A percentile compares a stretch with the other conserved stretches of the same genome.
Evolutionary conservation across 2,329 filamentous ascomycete genomes (phyloP).

Genomic region (Gyromitra esculenta): DNA sequence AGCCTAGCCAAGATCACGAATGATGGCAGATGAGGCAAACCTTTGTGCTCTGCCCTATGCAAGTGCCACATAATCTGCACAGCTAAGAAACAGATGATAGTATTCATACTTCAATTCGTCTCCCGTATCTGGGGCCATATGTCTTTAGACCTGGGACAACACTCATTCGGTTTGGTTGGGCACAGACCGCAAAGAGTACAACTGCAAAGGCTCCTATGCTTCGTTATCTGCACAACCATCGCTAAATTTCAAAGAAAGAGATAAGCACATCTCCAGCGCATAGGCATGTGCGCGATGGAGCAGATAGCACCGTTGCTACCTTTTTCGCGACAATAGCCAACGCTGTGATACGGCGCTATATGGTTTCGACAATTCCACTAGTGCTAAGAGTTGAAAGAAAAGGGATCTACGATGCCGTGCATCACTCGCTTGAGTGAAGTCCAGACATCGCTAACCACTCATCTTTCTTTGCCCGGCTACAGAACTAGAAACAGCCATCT

Average conservation of each 20-base stretch:
- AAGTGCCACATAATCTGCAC: constrained; percentile 25
- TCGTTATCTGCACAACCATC: constrained; percentile 22
- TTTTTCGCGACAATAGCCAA: constrained; percentile 26
- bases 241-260: constrained; percentile 42
- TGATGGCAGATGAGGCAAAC: background rate
- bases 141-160: constrained; percentile 10
- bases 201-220: constrained; percentile 17
- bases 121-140: constrained; percentile 6
- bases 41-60: constrained; percentile 13
- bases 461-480: constrained; percentile 32
- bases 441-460: constrained; percentile 39
- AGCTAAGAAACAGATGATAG: constrained; percentile 2
- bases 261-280: constrained; percentile 31
- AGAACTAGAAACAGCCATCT: constrained; percentile 45
- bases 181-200: constrained; percentile 26
- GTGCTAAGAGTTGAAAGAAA: constrained; percentile 36
- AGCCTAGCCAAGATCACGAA: constrained; percentile 4
- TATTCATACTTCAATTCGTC: constrained; percentile 19
- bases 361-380: constrained; percentile 6
- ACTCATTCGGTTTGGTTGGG: constrained; percentile 23
- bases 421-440: constrained; percentile 46
- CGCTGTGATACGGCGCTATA: constrained; percentile 26
- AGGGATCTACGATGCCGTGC: constrained; percentile 41
- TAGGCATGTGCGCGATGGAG: constrained; percentile 27
- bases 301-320: constrained; percentile 15